Evolutionary conservation across 768 basidiomycete genomes (phyloP), one percentile per base, ranked within the genome.

Genomic region (Leccinum aurantiacum): DNA sequence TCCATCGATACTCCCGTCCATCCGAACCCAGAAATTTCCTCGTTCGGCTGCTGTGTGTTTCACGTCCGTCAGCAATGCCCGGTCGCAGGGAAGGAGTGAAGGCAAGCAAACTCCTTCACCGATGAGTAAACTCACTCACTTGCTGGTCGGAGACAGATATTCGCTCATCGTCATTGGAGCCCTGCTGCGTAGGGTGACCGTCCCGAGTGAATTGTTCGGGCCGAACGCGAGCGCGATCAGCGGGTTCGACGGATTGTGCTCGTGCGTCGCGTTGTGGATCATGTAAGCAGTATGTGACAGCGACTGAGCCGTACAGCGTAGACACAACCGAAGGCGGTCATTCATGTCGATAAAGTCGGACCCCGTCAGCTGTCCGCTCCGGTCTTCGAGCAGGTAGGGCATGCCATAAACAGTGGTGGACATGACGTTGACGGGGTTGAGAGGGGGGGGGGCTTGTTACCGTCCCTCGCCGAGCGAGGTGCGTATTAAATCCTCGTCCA

Each of bases 331-430:
- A 67, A 87, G 77, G 19, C 88, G 85, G 52, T 83, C 84, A 70
- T 89, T 77, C 63, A 88, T 76, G 72, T 90, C 89, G 53, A 80
- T 68, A 66, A 85, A 90, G 19, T 85, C 81, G 4, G 85, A 81
- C 37, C 80, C 84, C 13, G 75, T 74, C 38, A 85, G 71, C 37
- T 67, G 72, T 4, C 86, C 87, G 6, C 81, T 82, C 57, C 75
- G 82, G 74, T 89, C 88, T 67, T 87, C 84, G 58, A 90, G 82
- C 65, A 88, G 81, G 71, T 76, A 82, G 41, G 86, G 83, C 65
- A 87, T 75, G 58, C 82, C 83, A 60, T 82, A 85, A 57, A 75
- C 77, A 46, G 44, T 46, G 14, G 80, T 77, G 44, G 67, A 61
- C 69, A 69, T 71, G 63, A 49, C 38, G 65, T 46, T 46, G 44